These are phyloP conservation scores for Fusarium guadeloupense DNA, from an alignment of 2,329 filamentous ascomycete genomes.

Conservation along the genomic window DNA sequence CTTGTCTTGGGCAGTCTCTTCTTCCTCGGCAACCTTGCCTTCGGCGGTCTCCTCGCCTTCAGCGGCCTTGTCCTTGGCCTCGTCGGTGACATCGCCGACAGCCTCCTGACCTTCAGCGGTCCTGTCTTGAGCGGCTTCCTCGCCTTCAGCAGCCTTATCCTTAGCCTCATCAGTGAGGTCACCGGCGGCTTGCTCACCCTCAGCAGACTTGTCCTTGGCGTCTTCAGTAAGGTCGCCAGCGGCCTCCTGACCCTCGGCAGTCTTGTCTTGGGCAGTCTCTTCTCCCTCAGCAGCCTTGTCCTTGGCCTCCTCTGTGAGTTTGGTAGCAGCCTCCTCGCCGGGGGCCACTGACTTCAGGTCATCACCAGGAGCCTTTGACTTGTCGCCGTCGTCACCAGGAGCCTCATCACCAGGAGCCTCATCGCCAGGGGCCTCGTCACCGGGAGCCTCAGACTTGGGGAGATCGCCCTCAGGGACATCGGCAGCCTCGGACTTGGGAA, in stretches of 20 bases:
- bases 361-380: slow-evolving; percentile 32
- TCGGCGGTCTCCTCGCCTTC: slow-evolving; percentile 1
- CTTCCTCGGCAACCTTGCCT: neutral
- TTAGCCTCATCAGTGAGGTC: slow-evolving; percentile 34
- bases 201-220: slow-evolving; percentile 9
- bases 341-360: slow-evolving; percentile 56
- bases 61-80: slow-evolving; percentile 36
- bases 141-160: neutral
- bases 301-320: slow-evolving; percentile 38
- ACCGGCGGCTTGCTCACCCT: slow-evolving; percentile 19
- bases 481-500: slow-evolving; percentile 20
- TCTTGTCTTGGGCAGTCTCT: neutral
- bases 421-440: neutral
- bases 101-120: slow-evolving; percentile 4
- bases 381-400: slow-evolving; percentile 16
- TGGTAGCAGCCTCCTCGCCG: slow-evolving; percentile 41
- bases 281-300: slow-evolving; percentile 30
- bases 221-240: slow-evolving; percentile 41
- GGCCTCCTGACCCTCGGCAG: neutral
- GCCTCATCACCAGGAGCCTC: neutral
- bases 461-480: slow-evolving; percentile 2
- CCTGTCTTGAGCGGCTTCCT: slow-evolving; percentile 13
- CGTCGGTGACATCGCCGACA: slow-evolving; percentile 28
- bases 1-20: slow-evolving; percentile 14
- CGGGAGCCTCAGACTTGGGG: slow-evolving; percentile 3